Base-by-base conservation (phyloP, 306 rosid genomes). In the Inga leiocalycina region DNA sequence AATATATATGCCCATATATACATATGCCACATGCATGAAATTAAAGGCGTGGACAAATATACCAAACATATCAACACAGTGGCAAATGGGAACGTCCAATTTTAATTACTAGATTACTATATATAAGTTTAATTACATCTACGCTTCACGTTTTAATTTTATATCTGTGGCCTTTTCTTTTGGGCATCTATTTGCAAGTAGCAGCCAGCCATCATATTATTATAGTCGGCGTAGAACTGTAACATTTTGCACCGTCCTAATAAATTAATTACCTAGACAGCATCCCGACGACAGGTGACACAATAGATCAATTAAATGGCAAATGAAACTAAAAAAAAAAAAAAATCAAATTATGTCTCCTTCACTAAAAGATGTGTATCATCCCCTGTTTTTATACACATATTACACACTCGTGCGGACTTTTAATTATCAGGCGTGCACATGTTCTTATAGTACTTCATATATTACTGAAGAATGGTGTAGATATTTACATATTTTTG, bases 181-280 rank as follows among this genome's bases (percentile, higher is more conserved):
- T 12, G 75, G 54, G 19, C 34, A 71, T 43, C n/a, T 41, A 19
- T 69, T 39, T 8, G 74, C 17, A 41, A 41, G 49, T 10, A 20
- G 75, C 75, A 71, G 56, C 19, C 27, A 9, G 48, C 15, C 15
- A 48, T 48, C 16, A 48, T 48, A 43, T 19, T 19, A 20, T 37
- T 20, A 41, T 44, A 72, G 20, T 69, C 16, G 30, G 74, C 74
- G n/a, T 71, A 22, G 30, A 73, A 46, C 46, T 51, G 64, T 49
- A 51, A 16, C 64, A 32, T 74, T 34, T 51, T 51, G 78, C 78
- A 32, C 65, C 78, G 78, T 49, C 65, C 65, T 32, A 30, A 49
- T 51, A 32, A 49, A 30, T 74, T 51, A 74, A 46, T 16, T 16
- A 8, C 30, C 64, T 2, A 74, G 24, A 74, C 27, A 74, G 15